A percentile compares a stretch with the other conserved stretches of the same genome.
Evolutionary conservation across 2,329 filamentous ascomycete species (phyloP).

Genomic region (Sporothrix protearum): DNA sequence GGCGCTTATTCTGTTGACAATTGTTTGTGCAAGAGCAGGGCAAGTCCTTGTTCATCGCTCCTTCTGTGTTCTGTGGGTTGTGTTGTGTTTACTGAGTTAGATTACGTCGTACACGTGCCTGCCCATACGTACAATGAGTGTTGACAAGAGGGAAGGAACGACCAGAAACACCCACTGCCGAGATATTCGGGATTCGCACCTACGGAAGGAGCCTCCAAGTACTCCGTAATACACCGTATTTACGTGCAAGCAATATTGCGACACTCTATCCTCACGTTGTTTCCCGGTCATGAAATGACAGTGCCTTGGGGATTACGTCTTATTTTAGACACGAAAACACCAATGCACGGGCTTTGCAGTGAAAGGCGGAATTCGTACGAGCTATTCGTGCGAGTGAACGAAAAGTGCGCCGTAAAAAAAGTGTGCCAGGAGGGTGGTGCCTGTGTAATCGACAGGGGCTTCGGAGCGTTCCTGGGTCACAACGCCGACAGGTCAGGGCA

Average conservation of each 20-base stretch:
- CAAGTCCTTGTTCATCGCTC: background rate
- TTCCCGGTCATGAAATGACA: background rate
- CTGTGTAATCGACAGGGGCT: constrained; percentile 11
- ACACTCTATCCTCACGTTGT: background rate
- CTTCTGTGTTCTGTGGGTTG: background rate
- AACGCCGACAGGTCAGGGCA: background rate
- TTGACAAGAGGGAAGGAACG: background rate
- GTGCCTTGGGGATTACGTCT: background rate
- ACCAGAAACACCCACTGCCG: background rate
- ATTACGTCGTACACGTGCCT: no score
- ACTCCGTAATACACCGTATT: no score
- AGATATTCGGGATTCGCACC: background rate
- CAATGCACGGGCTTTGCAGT: background rate
- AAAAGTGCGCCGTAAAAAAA: background rate
- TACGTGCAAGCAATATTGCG: background rate
- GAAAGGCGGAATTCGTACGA: constrained; percentile 2
- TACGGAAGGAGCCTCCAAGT: background rate
- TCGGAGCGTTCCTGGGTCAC: constrained; percentile 7
- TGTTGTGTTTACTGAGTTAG: no score
- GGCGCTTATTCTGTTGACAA: background rate
- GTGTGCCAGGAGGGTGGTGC: background rate
- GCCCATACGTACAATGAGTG: background rate
- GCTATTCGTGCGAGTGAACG: background rate
- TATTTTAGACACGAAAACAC: constrained; percentile 3
- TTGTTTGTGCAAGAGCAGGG: background rate